Evolutionary conservation across 768 basidiomycete genomes (phyloP), one percentile per base, ranked within the genome.

Genomic region (Albatrellus ellisii): DNA sequence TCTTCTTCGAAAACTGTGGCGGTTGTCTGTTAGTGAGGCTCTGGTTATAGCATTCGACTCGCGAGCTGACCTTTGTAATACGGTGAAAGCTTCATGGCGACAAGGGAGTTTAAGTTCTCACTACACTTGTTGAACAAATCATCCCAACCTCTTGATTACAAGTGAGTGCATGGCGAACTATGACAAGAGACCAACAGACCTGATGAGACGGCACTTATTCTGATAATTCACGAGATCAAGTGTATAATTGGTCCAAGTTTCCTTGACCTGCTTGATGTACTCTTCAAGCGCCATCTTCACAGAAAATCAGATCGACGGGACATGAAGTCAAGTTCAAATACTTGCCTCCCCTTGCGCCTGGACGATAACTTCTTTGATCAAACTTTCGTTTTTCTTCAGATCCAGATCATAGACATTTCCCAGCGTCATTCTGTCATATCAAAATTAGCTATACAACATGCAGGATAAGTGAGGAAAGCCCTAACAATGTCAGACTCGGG

Each of bases 361-460:
- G 27, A 88, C 68, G 52, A 98, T 92, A 46, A 95, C 86, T 50
- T 95, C 94, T 56, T 89, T 91, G 63, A 99, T 92, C 26, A 79
- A 54, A 12, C 61, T 63, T 62, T 99, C 95, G 59, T 98, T 98
- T 61, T 73, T 79, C 67, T 90, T 92, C 52, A 98, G 66, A 59
- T 98, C 95, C 62, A 99, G 65, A 53, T 98, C 95, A 56, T 98
- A 99, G 2, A 98, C 91, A 57, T 92, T 77, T 4, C 95, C 95
- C 31, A 99, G 70, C 0, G 89, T 95, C 83, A 99, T 85, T 35
- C 90, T 89, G 45, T 15, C 11, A 21, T 22, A 45, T 5, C 37
- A 31, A 18, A 38, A 11, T 29, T 10, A n/a, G 29, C 52, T 35
- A 55, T 42, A 18, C 36, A n/a, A 36, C 36, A 33, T 6, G 17